Evolutionary conservation across 2,329 filamentous ascomycete species (phyloP), one percentile per base, ranked within the genome.

Genomic region (Sporothrix pallida): DNA sequence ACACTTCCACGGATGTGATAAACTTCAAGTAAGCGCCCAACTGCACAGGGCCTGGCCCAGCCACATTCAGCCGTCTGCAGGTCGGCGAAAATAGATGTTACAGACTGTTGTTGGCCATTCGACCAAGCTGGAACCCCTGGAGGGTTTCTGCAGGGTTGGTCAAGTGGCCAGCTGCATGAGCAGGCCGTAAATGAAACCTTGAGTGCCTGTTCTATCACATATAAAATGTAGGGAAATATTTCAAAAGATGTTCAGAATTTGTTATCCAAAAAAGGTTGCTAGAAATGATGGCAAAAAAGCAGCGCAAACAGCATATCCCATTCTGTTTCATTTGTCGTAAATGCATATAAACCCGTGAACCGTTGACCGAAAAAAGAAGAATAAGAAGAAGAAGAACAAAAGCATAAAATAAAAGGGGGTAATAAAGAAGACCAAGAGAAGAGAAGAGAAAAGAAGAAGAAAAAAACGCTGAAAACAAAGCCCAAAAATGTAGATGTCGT

Each of bases 371-470:
- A 58, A 52, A n/a, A 52, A 68, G 13, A 20, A 50, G n/a, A 10
- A 20, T 20, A 70, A 50, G 48, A 20, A 42, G 2, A n/a, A 15
- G 46, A 69, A 73, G 52, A 20, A 70, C 31, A 70, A 68, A 10
- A 65, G 62, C 23, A 54, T 20, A 46, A 1, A n/a, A 10, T 23
- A 69, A 73, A 52, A 23, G 65, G 15, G 68, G 62, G n/a, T 58
- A 26, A 62, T 15, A 42, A 42, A 44, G 42, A 69, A 65, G 10
- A 58, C 9, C 6, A 20, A 73, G 62, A 73, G 63, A 37, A 73
- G 63, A 58, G 54, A 68, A 42, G 15, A 73, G 62, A 73, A 58
- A 37, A 73, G 63, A 58, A 46, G 70, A 42, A 72, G 12, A 65
- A 60, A 42, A 68, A 20, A 44, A 48, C 62, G 62, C 62, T 50